Conservation (phyloP, 192 early-diverging fungal genomes). For the Mortierella claussenii region DNA sequence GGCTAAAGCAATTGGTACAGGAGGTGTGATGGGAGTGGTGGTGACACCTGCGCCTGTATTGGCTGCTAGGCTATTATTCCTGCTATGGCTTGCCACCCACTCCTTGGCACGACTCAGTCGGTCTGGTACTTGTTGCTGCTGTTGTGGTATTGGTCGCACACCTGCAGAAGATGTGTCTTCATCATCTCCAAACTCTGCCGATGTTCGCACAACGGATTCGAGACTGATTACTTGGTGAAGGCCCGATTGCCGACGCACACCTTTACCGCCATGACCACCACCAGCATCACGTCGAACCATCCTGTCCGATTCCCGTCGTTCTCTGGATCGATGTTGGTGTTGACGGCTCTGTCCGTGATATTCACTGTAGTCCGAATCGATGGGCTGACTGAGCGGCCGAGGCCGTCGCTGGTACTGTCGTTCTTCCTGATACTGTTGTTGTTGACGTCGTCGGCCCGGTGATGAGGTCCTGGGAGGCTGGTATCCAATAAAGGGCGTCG, state of each 20-base stretch:
- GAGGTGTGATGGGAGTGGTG: background rate
- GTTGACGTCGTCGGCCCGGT: background rate
- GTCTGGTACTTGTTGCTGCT: conserved; percentile 8
- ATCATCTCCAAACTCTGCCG: conserved; percentile 27
- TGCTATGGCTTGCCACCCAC: conserved; percentile 43
- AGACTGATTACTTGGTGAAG: conserved; percentile 18
- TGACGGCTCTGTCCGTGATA: background rate
- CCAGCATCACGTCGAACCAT: conserved; percentile 18
- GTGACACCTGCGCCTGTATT: too few species aligned
- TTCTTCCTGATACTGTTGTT: conserved; percentile 16
- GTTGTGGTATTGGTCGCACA: background rate
- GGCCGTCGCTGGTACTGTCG: conserved; percentile 2
- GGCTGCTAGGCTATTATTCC: conserved; percentile 21
- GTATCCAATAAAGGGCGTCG: conserved; percentile 28
- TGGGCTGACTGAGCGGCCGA: conserved; percentile 13
- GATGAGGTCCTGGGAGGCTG: conserved; percentile 20
- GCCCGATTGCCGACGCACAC: conserved; percentile 15
- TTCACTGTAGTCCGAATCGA: conserved; percentile 16
- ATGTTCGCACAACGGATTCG: background rate
- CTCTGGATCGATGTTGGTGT: conserved; percentile 8
- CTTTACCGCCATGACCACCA: conserved; percentile 6
- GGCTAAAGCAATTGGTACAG: background rate
- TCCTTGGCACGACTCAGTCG: conserved; percentile 44
- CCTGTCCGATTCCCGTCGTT: conserved; percentile 23
- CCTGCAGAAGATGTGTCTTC: background rate